These are phyloP conservation scores for Zygosaccharomyces lentus DNA, from an alignment of 805 yeast species.

Conservation along the genomic window DNA sequence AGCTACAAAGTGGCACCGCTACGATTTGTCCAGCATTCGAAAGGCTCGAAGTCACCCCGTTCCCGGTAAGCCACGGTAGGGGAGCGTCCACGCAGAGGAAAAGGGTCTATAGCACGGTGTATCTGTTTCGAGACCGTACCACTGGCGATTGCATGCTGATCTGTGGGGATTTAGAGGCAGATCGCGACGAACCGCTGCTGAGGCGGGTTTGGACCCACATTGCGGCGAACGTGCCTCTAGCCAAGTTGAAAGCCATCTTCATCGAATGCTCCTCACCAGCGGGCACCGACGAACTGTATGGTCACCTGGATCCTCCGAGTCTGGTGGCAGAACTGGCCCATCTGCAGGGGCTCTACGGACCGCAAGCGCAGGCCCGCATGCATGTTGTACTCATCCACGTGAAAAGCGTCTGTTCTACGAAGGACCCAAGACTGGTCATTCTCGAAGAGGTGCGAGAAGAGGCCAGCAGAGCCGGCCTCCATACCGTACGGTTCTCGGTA, in stretches of 20 bases:
- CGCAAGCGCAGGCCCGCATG: conserved; percentile 36
- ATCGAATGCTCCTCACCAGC: conserved; percentile 72
- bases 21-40: conserved; percentile 21
- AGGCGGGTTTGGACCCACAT: conserved; percentile 53
- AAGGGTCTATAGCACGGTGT: conserved; percentile 50
- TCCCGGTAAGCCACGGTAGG: conserved; percentile 40
- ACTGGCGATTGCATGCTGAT: conserved; percentile 44
- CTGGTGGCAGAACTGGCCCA: conserved; percentile 52
- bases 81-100: conserved; percentile 28
- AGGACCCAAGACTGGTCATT: conserved; percentile 58
- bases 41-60: conserved; percentile 34
- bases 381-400: conserved; percentile 47
- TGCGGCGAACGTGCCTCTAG: conserved; percentile 42
- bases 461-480: conserved; percentile 25
- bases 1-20: conserved; percentile 8
- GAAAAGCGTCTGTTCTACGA: conserved; percentile 38
- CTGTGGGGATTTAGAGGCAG: conserved; percentile 86
- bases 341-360: conserved; percentile 39
- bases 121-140: conserved; percentile 42
- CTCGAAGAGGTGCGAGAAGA: conserved; percentile 47
- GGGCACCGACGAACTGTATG: conserved; percentile 52
- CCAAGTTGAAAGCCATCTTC: conserved; percentile 49
- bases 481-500: conserved; percentile 22
- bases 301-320: conserved; percentile 71
- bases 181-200: conserved; percentile 35